These are phyloP conservation scores for Dalbergia oliveri DNA, from an alignment of 306 rosid species.

Conservation along the genomic window DNA sequence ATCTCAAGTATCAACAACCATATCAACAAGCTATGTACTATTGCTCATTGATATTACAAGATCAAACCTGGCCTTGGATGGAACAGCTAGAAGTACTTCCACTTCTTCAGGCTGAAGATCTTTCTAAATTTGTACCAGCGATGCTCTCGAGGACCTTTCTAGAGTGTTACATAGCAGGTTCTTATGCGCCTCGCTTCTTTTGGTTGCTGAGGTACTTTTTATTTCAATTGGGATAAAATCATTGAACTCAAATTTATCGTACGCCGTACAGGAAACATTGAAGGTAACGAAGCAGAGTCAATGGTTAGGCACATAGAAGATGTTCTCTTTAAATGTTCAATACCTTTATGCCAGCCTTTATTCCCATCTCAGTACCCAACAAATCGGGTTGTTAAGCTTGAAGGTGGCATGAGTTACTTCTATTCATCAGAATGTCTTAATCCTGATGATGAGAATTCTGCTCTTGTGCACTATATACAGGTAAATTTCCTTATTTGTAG, in stretches of 20 bases:
- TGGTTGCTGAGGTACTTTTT: conserved; percentile 28
- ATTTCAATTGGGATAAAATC: conserved; percentile 27
- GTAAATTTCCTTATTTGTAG: conserved; percentile 49
- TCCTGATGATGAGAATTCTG: conserved; percentile 85
- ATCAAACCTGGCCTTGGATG: conserved; percentile 78
- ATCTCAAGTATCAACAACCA: conserved; percentile 89
- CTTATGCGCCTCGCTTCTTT: conserved; percentile 18
- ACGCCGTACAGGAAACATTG: conserved; percentile 76
- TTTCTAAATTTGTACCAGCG: conserved; percentile 75
- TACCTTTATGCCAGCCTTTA: conserved; percentile 72
- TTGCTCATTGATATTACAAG: conserved; percentile 76
- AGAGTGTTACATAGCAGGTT: conserved; percentile 87
- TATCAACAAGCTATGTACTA: conserved; percentile 89
- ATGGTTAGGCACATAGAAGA: conserved; percentile 72
- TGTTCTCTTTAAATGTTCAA: conserved; percentile 67
- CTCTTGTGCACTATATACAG: conserved; percentile 88
- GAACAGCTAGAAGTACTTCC: conserved; percentile 83
- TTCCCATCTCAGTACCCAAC: conserved; percentile 82
- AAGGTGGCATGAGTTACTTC: conserved; percentile 69
- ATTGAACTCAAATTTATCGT: conserved; percentile 4
- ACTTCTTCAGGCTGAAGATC: conserved; percentile 81
- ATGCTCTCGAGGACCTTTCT: conserved; percentile 89
- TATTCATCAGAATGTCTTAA: conserved; percentile 88
- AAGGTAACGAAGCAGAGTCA: conserved; percentile 74
- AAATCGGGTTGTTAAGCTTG: conserved; percentile 85